phyloP scores from a whole-genome alignment of 2,329 filamentous ascomycete species.

The Cercospora zeina region DNA sequence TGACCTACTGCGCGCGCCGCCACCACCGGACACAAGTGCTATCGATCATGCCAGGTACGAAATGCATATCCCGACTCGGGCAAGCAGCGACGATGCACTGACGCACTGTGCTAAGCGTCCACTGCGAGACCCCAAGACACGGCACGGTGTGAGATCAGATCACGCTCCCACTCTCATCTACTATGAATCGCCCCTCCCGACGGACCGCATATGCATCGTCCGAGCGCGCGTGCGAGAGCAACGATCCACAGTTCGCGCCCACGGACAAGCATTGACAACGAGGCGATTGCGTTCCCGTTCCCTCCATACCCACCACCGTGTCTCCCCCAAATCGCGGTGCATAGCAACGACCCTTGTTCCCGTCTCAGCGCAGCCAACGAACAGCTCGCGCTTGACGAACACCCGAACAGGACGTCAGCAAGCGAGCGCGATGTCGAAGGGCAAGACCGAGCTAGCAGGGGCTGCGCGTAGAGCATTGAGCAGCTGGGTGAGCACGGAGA shows the following conservation, averaged over 20 bases:
- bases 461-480: constrained; percentile 18
- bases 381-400: constrained; percentile 13
- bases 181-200: neutral
- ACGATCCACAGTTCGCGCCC: constrained; percentile 13
- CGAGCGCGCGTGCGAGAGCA: constrained; percentile 4
- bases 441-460: constrained; percentile 10
- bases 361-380: constrained; percentile 13
- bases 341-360: constrained; percentile 10
- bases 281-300: constrained; percentile 13
- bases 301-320: constrained; percentile 17
- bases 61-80: constrained; percentile 26
- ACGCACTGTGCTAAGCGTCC: constrained; percentile 2
- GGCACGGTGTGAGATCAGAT: constrained; percentile 15
- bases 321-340: constrained; percentile 14
- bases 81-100: constrained; percentile 12
- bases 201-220: neutral
- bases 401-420: constrained; percentile 13
- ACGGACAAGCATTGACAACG: constrained; percentile 13
- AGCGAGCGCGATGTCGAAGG: constrained; percentile 1
- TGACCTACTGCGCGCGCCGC: constrained; percentile 26
- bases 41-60: constrained; percentile 32
- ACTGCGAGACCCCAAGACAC: constrained; percentile 4
- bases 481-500: constrained; percentile 10
- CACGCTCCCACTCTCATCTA: constrained; percentile 1
- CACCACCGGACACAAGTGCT: constrained; percentile 29